Evolutionary conservation across 2,329 filamentous ascomycete species (phyloP).

Genomic region (Ascochyta rabiei): DNA sequence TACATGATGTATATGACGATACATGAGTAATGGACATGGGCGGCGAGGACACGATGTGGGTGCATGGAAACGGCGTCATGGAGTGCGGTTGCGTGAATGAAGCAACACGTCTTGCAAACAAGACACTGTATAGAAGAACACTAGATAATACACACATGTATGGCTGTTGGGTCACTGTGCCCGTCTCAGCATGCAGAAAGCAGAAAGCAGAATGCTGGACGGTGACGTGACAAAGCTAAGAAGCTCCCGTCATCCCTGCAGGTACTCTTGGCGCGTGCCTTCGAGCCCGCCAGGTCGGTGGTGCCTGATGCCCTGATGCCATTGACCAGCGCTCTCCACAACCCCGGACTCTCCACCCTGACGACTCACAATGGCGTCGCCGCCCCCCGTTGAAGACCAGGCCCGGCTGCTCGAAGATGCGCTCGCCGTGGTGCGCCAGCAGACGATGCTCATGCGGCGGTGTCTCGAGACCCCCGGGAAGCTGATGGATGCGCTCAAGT

Average conservation of each 20-base stretch:
- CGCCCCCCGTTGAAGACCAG: constrained; percentile 62
- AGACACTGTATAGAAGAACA: constrained; percentile 6
- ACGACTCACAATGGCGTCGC: constrained; percentile 51
- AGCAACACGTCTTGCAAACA: constrained; percentile 5
- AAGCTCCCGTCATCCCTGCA: constrained; percentile 37
- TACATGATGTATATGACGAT: constrained; percentile 10
- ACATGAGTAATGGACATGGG: constrained; percentile 15
- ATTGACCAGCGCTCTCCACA: constrained; percentile 35
- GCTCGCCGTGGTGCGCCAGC: constrained; percentile 92
- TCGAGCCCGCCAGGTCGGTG: constrained; percentile 30
- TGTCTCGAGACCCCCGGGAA: constrained; percentile 96
- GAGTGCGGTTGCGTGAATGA: background rate
- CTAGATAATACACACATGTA: background rate
- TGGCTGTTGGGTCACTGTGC: background rate
- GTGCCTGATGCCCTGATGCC: constrained; percentile 17
- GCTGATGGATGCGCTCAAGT: constrained; percentile 99
- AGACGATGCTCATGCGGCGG: constrained; percentile 96
- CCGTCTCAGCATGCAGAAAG: too few relatives aligned
- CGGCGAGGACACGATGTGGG: background rate
- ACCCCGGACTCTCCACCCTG: constrained; percentile 33
- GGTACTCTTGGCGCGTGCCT: constrained; percentile 29
- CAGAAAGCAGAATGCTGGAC: background rate
- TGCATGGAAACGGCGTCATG: constrained; percentile 25
- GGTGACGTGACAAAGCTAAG: constrained; percentile 11
- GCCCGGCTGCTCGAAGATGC: constrained; percentile 97